Evolutionary conservation across 1,284 basidiomycete species (phyloP).

Genomic region (Trametes polyzona): DNA sequence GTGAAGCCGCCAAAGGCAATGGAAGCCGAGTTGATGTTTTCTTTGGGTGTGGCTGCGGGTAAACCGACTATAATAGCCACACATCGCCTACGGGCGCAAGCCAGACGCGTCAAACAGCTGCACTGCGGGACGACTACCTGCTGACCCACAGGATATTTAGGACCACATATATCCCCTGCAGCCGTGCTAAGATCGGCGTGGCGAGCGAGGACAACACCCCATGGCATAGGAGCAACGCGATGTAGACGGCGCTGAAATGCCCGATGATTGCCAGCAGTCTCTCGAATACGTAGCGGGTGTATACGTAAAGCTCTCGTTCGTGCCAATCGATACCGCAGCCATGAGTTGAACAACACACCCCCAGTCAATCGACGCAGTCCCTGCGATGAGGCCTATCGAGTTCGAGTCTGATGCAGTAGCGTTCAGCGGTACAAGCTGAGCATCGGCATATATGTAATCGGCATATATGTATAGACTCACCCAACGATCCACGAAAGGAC

Average conservation of each 20-base stretch:
- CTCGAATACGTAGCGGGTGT: conserved; percentile 66
- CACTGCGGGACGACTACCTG: not conserved
- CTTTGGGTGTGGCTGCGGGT: conserved; percentile 32
- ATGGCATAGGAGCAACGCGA: conserved; percentile 57
- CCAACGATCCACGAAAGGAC: conserved; percentile 79
- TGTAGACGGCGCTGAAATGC: not conserved
- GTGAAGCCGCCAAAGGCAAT: conserved; percentile 33
- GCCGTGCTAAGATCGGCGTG: conserved; percentile 68
- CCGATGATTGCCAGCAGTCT: conserved; percentile 39
- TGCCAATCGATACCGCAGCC: conserved; percentile 66
- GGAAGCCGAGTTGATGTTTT: conserved; percentile 31
- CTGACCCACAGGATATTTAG: conserved; percentile 65
- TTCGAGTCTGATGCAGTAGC: conserved; percentile 54
- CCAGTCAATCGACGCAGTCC: conserved; percentile 77
- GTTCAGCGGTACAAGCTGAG: not conserved
- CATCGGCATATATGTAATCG: not conserved
- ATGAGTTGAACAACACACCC: conserved; percentile 70
- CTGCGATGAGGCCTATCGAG: conserved; percentile 66
- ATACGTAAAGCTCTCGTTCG: conserved; percentile 51
- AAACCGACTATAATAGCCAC: conserved; percentile 36
- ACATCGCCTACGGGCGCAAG: too few species aligned
- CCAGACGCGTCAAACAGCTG: conserved; percentile 10
- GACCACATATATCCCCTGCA: conserved; percentile 72
- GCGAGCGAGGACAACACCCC: conserved; percentile 66
- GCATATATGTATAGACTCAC: conserved; percentile 43